Evolutionary conservation across 306 rosid species (phyloP).

Genomic region (Gleditsia sinensis): DNA sequence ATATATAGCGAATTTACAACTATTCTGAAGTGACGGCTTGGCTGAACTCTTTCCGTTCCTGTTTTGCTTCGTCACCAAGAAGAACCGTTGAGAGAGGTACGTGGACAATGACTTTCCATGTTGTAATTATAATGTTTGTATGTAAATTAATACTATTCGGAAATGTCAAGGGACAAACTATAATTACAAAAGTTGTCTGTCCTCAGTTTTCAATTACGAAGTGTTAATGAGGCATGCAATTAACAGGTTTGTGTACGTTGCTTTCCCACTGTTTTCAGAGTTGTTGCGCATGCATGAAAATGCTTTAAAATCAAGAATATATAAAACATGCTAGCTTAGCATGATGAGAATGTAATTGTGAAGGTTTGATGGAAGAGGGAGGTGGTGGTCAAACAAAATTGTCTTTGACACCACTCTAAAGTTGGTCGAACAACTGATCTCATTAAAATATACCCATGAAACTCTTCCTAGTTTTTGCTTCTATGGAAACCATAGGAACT

Average conservation of each 20-base stretch:
- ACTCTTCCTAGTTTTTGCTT: constrained; percentile 8
- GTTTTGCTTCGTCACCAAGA: neutral
- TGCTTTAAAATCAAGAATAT: too few species aligned
- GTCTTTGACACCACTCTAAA: constrained; percentile 52
- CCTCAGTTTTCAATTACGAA: too few species aligned
- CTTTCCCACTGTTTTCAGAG: too few species aligned
- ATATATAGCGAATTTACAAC: neutral
- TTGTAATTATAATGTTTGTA: too few species aligned
- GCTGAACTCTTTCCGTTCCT: neutral
- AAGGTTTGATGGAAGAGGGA: constrained; percentile 37
- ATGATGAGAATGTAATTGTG: neutral
- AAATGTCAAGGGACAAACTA: too few species aligned
- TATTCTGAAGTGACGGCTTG: neutral
- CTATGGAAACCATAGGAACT: neutral
- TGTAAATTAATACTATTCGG: too few species aligned
- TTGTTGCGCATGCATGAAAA: too few species aligned
- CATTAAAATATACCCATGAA: neutral
- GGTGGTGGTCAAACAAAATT: constrained; percentile 35
- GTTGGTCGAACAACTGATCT: constrained; percentile 43
- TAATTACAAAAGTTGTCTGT: too few species aligned
- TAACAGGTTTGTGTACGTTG: too few species aligned
- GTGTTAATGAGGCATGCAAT: too few species aligned
- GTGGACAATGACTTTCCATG: neutral
- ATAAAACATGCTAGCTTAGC: too few species aligned
- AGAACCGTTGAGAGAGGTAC: neutral